Evolutionary conservation across 139 green algal genomes (phyloP), one percentile per base, ranked within the genome.

Genomic region (Tetradesmus lagerheimii): DNA sequence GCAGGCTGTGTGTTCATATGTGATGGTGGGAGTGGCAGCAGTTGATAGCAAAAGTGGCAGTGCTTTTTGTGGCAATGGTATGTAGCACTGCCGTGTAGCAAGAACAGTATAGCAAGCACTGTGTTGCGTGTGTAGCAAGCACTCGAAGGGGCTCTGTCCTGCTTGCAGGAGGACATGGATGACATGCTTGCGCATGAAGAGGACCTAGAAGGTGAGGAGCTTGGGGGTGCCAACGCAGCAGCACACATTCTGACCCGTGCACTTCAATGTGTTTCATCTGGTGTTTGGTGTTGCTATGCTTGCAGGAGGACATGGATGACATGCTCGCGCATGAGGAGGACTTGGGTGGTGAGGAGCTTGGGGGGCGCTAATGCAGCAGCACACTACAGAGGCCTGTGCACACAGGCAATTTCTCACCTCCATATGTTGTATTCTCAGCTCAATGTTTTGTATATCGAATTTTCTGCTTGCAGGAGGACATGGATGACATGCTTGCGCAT

Each of bases 281-380:
- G n/a, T n/a, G n/a, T n/a, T 31, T 76, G 66, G 6, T 4, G 6
- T 15, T 76, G 27, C 66, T 5, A 31, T 11, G 29, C 71, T 4
- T 35, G n/a, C 29, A 18, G 37, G n/a, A 38, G 18, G 37, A 4
- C 23, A 25, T 35, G 11, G 23, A 35, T 57, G 66, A 14, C 66
- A n/a, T 76, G 66, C 11, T 25, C 27, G 27, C 29, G 35, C 94
- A 98, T 43, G 95, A 94, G 0, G 93, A 95, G 74, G 92, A 94
- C 20, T 79, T 90, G 1, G 89, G 89, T 34, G 85, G 92, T 2
- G 93, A 87, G 2, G 75, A 89, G 1, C 35, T 83, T 41, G 76
- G 41, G 50, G n/a, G 86, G 74, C 31, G 71, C 29, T 27, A 35
- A 75, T 39, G n/a, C n/a, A n/a, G n/a, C n/a, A n/a, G n/a, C n/a